Evolutionary conservation across 1,139 yeast species (phyloP).

Genomic region (Pneumocystis murina): DNA sequence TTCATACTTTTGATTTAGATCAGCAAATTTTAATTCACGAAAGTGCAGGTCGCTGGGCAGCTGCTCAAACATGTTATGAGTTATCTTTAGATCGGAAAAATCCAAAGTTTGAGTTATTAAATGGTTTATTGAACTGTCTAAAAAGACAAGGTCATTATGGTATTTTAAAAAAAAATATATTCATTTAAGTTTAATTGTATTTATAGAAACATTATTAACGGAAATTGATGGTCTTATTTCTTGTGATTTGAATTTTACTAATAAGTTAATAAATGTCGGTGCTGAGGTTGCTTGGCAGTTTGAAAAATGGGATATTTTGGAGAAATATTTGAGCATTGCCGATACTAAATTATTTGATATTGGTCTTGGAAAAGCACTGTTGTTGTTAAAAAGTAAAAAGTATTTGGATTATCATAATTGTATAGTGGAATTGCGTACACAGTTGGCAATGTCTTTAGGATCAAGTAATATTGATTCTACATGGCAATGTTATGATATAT

Average conservation of each 20-base stretch:
- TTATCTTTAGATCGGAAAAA: conserved; percentile 38
- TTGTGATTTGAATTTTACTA: conserved; percentile 16
- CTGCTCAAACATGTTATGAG: conserved; percentile 76
- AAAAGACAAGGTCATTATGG: conserved; percentile 46
- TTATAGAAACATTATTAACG: conserved; percentile 9
- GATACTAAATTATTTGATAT: conserved; percentile 38
- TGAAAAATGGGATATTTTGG: conserved; percentile 39
- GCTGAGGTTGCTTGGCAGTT: conserved; percentile 58
- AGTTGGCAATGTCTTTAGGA: conserved; percentile 48
- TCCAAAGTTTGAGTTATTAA: conserved; percentile 25
- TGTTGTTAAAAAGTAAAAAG: conserved; percentile 29
- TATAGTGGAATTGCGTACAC: conserved; percentile 37
- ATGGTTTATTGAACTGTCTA: conserved; percentile 37
- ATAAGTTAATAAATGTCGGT: conserved; percentile 52
- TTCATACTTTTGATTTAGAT: conserved; percentile 39
- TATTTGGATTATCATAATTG: conserved; percentile 26
- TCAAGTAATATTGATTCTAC: conserved; percentile 48
- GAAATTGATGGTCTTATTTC: background rate
- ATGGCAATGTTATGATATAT: conserved; percentile 38
- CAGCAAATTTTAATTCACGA: conserved; percentile 70
- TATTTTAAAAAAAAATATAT: conserved; percentile 20
- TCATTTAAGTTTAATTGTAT: conserved; percentile 1
- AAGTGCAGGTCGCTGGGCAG: conserved; percentile 72
- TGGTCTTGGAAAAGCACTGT: conserved; percentile 49
- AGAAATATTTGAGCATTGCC: conserved; percentile 41